Conservation (phyloP, 78 protist species). For the Protostelium mycophagum region DNA sequence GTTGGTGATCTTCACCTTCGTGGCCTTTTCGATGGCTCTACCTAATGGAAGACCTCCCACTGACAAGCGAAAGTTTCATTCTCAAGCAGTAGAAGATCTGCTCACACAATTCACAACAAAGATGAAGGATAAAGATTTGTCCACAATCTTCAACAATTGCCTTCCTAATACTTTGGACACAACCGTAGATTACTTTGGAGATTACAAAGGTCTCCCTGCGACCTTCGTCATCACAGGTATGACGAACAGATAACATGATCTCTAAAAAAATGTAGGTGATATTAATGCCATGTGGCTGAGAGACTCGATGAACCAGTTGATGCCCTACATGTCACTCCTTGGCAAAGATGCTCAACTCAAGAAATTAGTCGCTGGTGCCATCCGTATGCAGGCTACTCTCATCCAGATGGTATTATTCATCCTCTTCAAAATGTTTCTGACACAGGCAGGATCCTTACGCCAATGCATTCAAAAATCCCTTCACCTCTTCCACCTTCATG, state of each 20-base stretch:
- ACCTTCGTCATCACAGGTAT: neutral
- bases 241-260: neutral
- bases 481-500: neutral
- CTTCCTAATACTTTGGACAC: conserved; percentile 60
- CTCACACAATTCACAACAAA: neutral
- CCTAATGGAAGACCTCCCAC: neutral
- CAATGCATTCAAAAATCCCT: conserved; percentile 61
- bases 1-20: too few relatives aligned
- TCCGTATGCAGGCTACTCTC: conserved; percentile 20
- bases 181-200: conserved; percentile 11
- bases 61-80: neutral
- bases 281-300: conserved; percentile 71
- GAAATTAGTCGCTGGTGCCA: conserved; percentile 12
- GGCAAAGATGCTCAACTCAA: conserved; percentile 6
- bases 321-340: conserved; percentile 12
- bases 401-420: neutral
- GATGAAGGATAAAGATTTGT: conserved; percentile 21
- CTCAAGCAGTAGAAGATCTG: neutral
- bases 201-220: neutral
- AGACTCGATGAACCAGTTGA: conserved; percentile 41
- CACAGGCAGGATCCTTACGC: conserved; percentile 43
- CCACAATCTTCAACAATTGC: conserved; percentile 7
- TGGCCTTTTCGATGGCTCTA: too few relatives aligned
- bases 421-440: neutral
- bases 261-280: conserved; percentile 29